Conservation (phyloP, 2,329 filamentous ascomycete genomes). For the Didymella lethalis region DNA sequence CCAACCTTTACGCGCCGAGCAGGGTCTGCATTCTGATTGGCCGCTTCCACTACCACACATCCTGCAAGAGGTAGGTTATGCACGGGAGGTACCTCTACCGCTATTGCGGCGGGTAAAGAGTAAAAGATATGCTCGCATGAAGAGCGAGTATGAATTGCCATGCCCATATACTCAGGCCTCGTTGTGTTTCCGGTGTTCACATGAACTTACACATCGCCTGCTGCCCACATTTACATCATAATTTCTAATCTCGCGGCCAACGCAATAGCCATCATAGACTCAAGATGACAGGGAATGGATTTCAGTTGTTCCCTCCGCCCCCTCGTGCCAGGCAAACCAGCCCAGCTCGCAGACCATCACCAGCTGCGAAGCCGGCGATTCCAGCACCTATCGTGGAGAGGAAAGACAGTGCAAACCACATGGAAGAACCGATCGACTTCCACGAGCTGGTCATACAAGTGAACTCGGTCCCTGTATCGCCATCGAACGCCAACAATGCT, state of each 20-base stretch:
- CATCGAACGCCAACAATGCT: slow-evolving; percentile 37
- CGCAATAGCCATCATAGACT: slow-evolving; percentile 7
- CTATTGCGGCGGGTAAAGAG: slow-evolving; percentile 37
- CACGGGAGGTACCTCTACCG: slow-evolving; percentile 46
- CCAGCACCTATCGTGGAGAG: slow-evolving; percentile 42
- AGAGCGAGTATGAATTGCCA: slow-evolving; percentile 26
- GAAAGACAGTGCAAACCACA: slow-evolving; percentile 42
- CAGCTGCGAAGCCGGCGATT: slow-evolving; percentile 38
- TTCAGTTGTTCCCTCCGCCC: slow-evolving; percentile 52
- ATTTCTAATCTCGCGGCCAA: slow-evolving; percentile 12
- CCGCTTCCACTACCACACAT: slow-evolving; percentile 31
- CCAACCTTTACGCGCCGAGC: slow-evolving; percentile 48
- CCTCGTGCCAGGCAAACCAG: slow-evolving; percentile 47
- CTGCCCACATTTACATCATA: background rate
- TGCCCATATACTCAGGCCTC: slow-evolving; percentile 21
- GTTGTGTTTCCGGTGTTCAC: slow-evolving; percentile 10
- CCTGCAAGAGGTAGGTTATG: slow-evolving; percentile 40
- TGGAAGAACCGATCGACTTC: slow-evolving; percentile 45
- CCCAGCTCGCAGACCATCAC: slow-evolving; percentile 37
- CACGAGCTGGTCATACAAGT: slow-evolving; percentile 52
- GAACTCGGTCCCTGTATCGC: slow-evolving; percentile 48
- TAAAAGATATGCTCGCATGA: slow-evolving; percentile 27
- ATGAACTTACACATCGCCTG: background rate
- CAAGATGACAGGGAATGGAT: slow-evolving; percentile 46
- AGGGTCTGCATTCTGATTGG: slow-evolving; percentile 45